Conservation (phyloP, 2,329 filamentous ascomycete genomes). For the Delphinella strobiligena region DNA sequence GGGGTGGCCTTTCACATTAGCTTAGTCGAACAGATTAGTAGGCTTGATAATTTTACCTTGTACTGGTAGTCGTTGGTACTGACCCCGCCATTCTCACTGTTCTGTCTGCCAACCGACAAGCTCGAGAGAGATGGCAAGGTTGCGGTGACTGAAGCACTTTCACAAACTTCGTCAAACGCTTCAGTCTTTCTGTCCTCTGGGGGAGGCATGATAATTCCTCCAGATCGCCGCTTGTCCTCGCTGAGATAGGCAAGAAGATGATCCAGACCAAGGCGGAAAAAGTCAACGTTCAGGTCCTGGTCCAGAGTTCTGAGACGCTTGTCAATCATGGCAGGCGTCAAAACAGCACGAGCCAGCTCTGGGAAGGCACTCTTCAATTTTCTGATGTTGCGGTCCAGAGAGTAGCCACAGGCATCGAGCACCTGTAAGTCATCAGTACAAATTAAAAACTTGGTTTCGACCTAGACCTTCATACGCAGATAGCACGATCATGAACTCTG, state of each 20-base stretch:
- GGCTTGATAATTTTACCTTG: background rate
- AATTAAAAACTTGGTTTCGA: too few relatives aligned
- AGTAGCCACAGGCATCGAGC: constrained; percentile 20
- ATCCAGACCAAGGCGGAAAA: constrained; percentile 15
- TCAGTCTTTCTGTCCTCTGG: background rate
- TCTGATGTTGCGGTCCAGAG: constrained; percentile 16
- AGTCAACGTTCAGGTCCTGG: constrained; percentile 20
- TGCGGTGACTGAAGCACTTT: background rate
- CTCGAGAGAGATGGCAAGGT: background rate
- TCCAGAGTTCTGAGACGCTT: constrained; percentile 23
- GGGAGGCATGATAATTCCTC: background rate
- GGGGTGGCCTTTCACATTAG: background rate
- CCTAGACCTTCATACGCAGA: too few relatives aligned
- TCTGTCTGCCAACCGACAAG: background rate
- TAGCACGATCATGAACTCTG: constrained; percentile 20
- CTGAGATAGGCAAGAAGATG: background rate
- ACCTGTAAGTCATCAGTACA: too few relatives aligned
- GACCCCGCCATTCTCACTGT: too few relatives aligned
- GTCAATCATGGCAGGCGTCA: constrained; percentile 22
- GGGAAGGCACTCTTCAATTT: constrained; percentile 20
- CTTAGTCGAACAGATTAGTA: background rate
- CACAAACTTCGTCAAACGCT: background rate
- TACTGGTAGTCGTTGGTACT: too few relatives aligned
- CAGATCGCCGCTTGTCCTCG: background rate
- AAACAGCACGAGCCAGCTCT: constrained; percentile 13